Percentiles rank a stretch among this genome's conserved stretches.
Conservation (phyloP, 192 early-diverging fungal species). For the Rhizophagus sp. region DNA sequence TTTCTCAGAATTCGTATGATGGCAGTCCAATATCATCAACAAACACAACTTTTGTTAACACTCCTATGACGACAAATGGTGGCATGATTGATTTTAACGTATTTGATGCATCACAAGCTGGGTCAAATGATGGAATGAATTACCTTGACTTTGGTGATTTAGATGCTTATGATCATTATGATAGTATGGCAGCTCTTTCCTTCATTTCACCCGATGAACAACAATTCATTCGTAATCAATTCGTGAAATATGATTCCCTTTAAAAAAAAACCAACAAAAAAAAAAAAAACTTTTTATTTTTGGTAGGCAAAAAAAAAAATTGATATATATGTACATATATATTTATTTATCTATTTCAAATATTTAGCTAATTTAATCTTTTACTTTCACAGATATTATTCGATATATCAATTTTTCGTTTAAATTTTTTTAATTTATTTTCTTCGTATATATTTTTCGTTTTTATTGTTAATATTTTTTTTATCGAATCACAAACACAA, state of each 20-base stretch:
- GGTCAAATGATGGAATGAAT: neutral
- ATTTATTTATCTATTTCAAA: neutral
- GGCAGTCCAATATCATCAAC: neutral
- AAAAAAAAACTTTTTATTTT: neutral
- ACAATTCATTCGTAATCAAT: constrained; percentile 10
- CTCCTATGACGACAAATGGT: neutral
- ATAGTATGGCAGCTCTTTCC: constrained; percentile 2
- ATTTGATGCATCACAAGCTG: constrained; percentile 4
- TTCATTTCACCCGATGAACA: constrained; percentile 12
- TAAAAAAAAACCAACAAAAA: neutral
- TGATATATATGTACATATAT: neutral
- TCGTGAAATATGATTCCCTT: constrained; percentile 5
- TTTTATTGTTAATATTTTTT: constrained; percentile 2
- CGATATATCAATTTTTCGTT: neutral
- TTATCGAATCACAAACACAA: constrained; percentile 3
- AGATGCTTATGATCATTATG: neutral
- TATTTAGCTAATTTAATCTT: neutral
- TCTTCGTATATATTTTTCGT: neutral
- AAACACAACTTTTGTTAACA: neutral
- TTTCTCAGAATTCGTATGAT: constrained; percentile 12
- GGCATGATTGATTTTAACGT: constrained; percentile 22
- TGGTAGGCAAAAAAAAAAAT: neutral
- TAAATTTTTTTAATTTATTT: neutral
- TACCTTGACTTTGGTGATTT: constrained; percentile 1
- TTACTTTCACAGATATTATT: neutral